Percentiles rank a stretch among this genome's conserved stretches.
These are phyloP conservation scores for Pseudisothecium myosuroides DNA, from an alignment of 225 moss, liverwort and hornwort species.

Conservation along the genomic window DNA sequence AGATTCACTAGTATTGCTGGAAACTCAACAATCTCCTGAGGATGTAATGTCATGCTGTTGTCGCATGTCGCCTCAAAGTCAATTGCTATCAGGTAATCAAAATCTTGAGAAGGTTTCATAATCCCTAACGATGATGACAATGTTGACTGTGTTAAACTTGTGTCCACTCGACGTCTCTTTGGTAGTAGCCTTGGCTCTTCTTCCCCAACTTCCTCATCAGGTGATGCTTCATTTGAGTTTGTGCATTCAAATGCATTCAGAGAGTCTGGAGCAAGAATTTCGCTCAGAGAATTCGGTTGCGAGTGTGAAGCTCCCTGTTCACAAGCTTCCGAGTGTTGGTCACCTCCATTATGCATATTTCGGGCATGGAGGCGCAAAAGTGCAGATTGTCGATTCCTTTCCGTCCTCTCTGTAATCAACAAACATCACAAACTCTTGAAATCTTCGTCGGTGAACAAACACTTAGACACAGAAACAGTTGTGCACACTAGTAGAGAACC, in stretches of 20 bases:
- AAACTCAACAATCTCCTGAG: constrained; percentile 31
- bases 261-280: neutral
- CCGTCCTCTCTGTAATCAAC: constrained; percentile 11
- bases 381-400: neutral
- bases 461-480: neutral
- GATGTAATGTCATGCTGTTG: neutral
- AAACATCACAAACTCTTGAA: neutral
- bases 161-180: neutral
- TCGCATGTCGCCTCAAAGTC: constrained; percentile 40
- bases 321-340: neutral
- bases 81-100: constrained; percentile 31
- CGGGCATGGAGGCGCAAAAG: neutral
- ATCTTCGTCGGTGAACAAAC: neutral
- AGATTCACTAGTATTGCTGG: constrained; percentile 33
- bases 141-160: neutral
- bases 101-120: constrained; percentile 1
- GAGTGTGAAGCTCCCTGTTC: neutral
- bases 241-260: neutral
- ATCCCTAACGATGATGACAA: constrained; percentile 3
- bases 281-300: neutral
- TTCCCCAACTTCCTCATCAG: neutral
- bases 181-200: neutral
- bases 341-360: neutral
- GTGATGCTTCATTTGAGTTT: neutral
- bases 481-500: neutral